Percentiles rank a stretch among this genome's conserved stretches.
Evolutionary conservation across 2,329 filamentous ascomycete genomes (phyloP).

Genomic region (Chrysosporium queenslandicum): DNA sequence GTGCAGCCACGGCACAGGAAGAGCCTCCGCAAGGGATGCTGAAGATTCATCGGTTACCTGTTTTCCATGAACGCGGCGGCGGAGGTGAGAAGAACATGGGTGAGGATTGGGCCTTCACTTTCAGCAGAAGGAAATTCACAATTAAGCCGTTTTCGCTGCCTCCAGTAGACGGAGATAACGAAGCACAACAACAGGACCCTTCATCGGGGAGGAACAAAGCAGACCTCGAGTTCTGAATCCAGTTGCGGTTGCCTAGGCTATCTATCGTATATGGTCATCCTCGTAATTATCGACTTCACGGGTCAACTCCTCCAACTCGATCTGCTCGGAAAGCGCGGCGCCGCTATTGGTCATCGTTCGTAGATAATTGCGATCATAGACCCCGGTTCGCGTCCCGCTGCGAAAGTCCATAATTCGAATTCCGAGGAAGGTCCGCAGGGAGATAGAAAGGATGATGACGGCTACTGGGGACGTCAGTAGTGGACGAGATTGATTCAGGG

Average conservation of each 20-base stretch:
- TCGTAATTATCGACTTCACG: constrained; percentile 29
- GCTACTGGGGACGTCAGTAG: constrained; percentile 27
- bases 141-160: constrained; percentile 85
- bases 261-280: constrained; percentile 9
- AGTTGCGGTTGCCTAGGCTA: not conserved
- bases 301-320: constrained; percentile 54
- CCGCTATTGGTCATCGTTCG: constrained; percentile 47
- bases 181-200: constrained; percentile 45
- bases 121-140: constrained; percentile 72
- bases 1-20: constrained; percentile 49
- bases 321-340: constrained; percentile 49
- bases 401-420: constrained; percentile 39
- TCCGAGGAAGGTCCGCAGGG: constrained; percentile 45
- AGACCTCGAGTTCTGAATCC: constrained; percentile 59
- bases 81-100: constrained; percentile 60
- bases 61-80: constrained; percentile 81
- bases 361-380: constrained; percentile 48
- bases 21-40: constrained; percentile 80
- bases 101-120: constrained; percentile 80
- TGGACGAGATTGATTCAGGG: not conserved
- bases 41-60: constrained; percentile 68
- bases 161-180: constrained; percentile 66
- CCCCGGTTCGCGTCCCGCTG: constrained; percentile 35
- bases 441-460: constrained; percentile 47
- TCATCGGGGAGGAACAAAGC: constrained; percentile 24